phyloP scores from a whole-genome alignment of 1,284 basidiomycete species.

The Veloboletus limbatus region DNA sequence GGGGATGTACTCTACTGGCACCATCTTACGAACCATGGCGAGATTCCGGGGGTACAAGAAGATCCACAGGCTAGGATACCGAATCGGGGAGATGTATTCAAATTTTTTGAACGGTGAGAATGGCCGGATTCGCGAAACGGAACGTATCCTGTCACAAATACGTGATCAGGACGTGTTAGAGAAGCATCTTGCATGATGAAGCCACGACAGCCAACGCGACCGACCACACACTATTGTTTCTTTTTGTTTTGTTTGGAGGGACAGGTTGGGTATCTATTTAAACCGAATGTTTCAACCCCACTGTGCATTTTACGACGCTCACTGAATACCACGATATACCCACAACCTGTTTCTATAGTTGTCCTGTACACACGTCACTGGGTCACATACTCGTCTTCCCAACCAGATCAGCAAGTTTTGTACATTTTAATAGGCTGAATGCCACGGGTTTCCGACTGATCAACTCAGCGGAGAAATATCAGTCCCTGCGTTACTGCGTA shows the following conservation, averaged over 20 bases:
- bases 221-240: constrained; percentile 12
- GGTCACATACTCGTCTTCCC: constrained; percentile 18
- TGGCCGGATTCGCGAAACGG: constrained; percentile 10
- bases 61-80: constrained; percentile 49
- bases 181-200: constrained; percentile 23
- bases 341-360: constrained; percentile 33
- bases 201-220: constrained; percentile 30
- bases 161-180: constrained; percentile 10
- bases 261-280: constrained; percentile 31
- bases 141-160: constrained; percentile 10
- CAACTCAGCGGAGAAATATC: constrained; percentile 13
- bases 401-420: constrained; percentile 20
- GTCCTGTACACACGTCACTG: constrained; percentile 24
- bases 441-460: too few species aligned
- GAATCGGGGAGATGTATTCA: constrained; percentile 7
- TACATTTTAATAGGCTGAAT: constrained; percentile 18
- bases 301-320: constrained; percentile 32
- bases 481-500: too few species aligned
- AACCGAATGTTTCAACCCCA: constrained; percentile 27
- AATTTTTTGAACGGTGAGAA: constrained; percentile 32
- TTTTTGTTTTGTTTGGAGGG: constrained; percentile 17
- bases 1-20: constrained; percentile 81
- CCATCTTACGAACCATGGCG: constrained; percentile 69
- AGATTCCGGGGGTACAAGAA: constrained; percentile 65
- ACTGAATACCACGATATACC: constrained; percentile 35